These are phyloP conservation scores for Mucor indicus DNA, from an alignment of 371 early-diverging fungal species.

Conservation along the genomic window DNA sequence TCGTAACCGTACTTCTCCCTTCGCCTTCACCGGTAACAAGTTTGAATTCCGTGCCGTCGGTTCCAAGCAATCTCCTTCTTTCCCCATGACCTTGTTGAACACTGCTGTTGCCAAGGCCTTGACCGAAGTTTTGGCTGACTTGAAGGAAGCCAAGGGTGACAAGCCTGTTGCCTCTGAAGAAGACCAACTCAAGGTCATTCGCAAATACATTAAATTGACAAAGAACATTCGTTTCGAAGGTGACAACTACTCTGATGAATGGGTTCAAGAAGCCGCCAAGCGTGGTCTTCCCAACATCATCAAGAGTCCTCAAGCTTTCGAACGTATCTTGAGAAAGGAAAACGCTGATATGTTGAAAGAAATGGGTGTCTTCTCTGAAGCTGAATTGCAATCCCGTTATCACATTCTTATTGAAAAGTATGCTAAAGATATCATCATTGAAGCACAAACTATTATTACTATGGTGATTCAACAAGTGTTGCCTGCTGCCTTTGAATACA, in stretches of 20 bases:
- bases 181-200: conserved; percentile 87
- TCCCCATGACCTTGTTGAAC: conserved; percentile 92
- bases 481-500: conserved; percentile 86
- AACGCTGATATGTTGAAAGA: conserved; percentile 77
- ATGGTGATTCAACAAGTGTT: conserved; percentile 83
- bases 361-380: conserved; percentile 81
- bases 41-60: conserved; percentile 99
- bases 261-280: conserved; percentile 75
- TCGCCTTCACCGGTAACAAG: conserved; percentile 99
- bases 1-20: conserved; percentile 98
- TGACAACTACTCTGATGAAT: conserved; percentile 88
- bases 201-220: conserved; percentile 74
- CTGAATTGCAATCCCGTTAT: conserved; percentile 90
- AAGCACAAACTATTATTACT: conserved; percentile 87
- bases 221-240: conserved; percentile 95
- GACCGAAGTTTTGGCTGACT: conserved; percentile 66
- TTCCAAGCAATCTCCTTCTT: conserved; percentile 95
- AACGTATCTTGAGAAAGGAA: conserved; percentile 63
- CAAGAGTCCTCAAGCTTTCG: conserved; percentile 86
- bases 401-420: conserved; percentile 94
- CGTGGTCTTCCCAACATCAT: conserved; percentile 94
- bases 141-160: conserved; percentile 74
- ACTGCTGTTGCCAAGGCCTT: conserved; percentile 88
- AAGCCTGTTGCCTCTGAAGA: conserved; percentile 78
- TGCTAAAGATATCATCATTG: conserved; percentile 92